Evolutionary conservation across 1,284 basidiomycete genomes (phyloP).

Genomic region (Trichosporon inkin): DNA sequence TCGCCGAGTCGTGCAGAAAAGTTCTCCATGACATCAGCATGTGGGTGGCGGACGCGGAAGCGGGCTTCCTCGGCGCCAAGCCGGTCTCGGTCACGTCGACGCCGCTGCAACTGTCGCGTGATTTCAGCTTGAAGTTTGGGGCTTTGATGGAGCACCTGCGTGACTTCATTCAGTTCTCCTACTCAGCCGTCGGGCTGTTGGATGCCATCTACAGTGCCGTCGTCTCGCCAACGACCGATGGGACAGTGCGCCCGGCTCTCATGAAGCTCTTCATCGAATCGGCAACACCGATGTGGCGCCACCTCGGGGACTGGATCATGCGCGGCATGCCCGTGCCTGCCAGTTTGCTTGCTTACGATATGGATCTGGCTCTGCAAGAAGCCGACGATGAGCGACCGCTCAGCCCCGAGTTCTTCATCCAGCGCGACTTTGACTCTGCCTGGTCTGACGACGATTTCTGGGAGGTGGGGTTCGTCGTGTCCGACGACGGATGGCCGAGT

Average conservation of each 20-base stretch:
- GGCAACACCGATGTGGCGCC: constrained; percentile 67
- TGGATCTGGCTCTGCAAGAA: constrained; percentile 47
- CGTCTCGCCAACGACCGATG: constrained; percentile 44
- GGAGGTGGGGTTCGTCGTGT: constrained; percentile 64
- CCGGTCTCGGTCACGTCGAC: constrained; percentile 55
- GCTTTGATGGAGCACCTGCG: constrained; percentile 55
- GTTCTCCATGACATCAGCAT: constrained; percentile 59
- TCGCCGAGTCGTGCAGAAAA: constrained; percentile 65
- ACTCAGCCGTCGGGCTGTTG: constrained; percentile 58
- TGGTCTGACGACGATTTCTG: constrained; percentile 70
- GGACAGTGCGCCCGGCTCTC: constrained; percentile 43
- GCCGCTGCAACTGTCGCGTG: constrained; percentile 62
- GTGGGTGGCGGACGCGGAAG: constrained; percentile 69
- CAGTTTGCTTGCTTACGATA: constrained; percentile 23
- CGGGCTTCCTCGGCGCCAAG: constrained; percentile 55
- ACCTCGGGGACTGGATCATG: constrained; percentile 67
- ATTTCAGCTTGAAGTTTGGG: constrained; percentile 49
- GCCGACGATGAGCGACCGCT: constrained; percentile 54
- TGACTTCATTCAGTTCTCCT: constrained; percentile 55
- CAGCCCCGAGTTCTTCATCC: constrained; percentile 71
- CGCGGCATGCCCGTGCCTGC: constrained; percentile 61
- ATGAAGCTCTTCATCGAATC: constrained; percentile 61
- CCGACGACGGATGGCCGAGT: constrained; percentile 50
- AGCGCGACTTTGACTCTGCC: constrained; percentile 62
- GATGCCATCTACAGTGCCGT: constrained; percentile 60